A percentile compares a stretch with the other conserved stretches of the same genome.
phyloP scores from a whole-genome alignment of 441 rosid genomes.

The Omphalea diandra region DNA sequence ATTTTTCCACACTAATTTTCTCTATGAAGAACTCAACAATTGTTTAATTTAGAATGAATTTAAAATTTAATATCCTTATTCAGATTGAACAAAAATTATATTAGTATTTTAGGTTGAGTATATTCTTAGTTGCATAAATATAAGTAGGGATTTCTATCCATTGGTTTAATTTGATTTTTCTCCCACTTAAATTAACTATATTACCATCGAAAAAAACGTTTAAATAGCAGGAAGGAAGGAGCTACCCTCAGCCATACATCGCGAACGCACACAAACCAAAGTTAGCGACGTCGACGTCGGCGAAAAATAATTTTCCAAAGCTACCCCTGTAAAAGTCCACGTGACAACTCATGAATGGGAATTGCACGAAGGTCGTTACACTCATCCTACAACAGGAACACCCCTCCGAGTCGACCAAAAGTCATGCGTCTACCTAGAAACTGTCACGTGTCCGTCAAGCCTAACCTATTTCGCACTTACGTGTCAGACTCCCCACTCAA shows the following conservation, averaged over 20 bases:
- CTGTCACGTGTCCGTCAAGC: conserved; percentile 38
- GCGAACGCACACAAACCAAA: neutral
- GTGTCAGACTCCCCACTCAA: conserved; percentile 26
- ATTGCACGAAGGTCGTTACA: conserved; percentile 19
- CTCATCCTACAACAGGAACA: conserved; percentile 14
- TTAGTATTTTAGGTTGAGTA: too few species aligned
- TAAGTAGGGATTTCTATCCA: too few species aligned
- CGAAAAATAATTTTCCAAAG: neutral
- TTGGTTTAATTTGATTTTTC: too few species aligned
- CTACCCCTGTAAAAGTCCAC: conserved; percentile 18
- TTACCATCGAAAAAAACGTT: too few species aligned
- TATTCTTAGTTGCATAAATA: too few species aligned
- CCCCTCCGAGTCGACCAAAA: neutral
- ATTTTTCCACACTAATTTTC: too few species aligned
- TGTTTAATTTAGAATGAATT: too few species aligned
- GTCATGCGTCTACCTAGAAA: conserved; percentile 38
- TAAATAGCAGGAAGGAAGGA: too few species aligned
- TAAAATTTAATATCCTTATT: too few species aligned
- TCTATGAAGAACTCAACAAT: too few species aligned
- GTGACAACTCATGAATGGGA: conserved; percentile 17
- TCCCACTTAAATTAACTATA: too few species aligned
- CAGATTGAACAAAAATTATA: too few species aligned
- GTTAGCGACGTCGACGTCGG: neutral
- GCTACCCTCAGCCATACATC: neutral
- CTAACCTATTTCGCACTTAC: conserved; percentile 9